Conservation (phyloP, 2,329 filamentous ascomycete genomes). For the Trichoderma sp. region DNA sequence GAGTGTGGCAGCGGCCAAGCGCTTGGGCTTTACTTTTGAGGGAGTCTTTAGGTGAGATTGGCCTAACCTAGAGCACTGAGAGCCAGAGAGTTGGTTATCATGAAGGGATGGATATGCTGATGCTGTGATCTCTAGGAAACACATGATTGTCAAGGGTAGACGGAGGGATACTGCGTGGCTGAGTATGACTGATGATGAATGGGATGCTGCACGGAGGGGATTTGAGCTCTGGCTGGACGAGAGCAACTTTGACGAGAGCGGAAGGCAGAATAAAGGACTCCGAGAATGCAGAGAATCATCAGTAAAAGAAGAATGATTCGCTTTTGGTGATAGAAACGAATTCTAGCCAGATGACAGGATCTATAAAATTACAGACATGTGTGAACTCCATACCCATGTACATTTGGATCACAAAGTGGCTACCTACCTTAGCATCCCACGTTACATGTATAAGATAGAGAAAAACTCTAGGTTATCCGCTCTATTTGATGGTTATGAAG, state of each 20-base stretch:
- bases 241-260: slow-evolving; percentile 58
- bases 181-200: slow-evolving; percentile 61
- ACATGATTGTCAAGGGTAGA: slow-evolving; percentile 61
- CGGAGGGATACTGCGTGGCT: slow-evolving; percentile 64
- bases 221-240: slow-evolving; percentile 58
- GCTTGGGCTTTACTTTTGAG: slow-evolving; percentile 62
- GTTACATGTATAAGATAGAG: not conserved
- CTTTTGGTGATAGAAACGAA: not conserved
- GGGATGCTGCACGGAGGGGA: slow-evolving; percentile 50
- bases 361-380: too few relatives aligned
- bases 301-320: not conserved
- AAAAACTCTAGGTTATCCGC: too few relatives aligned
- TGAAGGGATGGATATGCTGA: not conserved
- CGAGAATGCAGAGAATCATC: slow-evolving; percentile 36
- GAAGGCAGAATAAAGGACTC: slow-evolving; percentile 53
- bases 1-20: slow-evolving; percentile 56
- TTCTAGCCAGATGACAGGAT: too few relatives aligned
- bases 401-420: too few relatives aligned
- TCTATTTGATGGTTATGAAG: not conserved
- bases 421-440: too few relatives aligned
- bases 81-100: not conserved
- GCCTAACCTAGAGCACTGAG: not conserved
- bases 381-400: too few relatives aligned
- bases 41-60: slow-evolving; percentile 55
- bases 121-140: slow-evolving; percentile 46